These are phyloP conservation scores for Madurella mycetomatis DNA, from an alignment of 2,329 filamentous ascomycete genomes.

Conservation along the genomic window DNA sequence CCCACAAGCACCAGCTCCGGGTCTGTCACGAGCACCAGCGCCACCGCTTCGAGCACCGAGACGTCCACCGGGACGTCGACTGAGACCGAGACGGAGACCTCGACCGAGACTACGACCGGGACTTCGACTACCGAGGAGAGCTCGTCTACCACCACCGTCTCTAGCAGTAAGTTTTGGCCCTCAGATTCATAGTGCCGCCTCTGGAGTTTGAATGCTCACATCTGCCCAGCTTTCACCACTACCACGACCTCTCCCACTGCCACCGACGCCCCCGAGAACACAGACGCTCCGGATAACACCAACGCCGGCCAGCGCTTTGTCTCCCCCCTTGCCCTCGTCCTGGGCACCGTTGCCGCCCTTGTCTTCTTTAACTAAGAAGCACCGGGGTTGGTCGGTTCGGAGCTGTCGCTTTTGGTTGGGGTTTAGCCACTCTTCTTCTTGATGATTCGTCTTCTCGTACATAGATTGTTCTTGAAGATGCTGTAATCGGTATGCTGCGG, in stretches of 20 bases:
- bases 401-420: conserved; percentile 5
- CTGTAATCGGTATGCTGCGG: conserved; percentile 1
- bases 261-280: conserved; percentile 14
- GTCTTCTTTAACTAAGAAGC: conserved; percentile 39
- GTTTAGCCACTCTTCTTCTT: background rate
- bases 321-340: conserved; percentile 39
- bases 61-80: conserved; percentile 19
- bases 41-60: conserved; percentile 22
- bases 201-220: background rate
- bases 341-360: conserved; percentile 37
- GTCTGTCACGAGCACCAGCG: conserved; percentile 12
- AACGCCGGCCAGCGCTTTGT: conserved; percentile 36
- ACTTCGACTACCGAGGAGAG: background rate
- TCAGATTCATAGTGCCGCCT: background rate
- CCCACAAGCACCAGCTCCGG: conserved; percentile 22
- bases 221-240: background rate
- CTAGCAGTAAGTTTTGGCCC: background rate
- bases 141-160: conserved; percentile 15
- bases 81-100: too few species aligned
- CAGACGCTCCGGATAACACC: conserved; percentile 29
- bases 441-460: conserved; percentile 18
- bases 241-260: conserved; percentile 8
- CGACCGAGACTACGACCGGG: background rate
- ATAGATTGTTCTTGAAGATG: conserved; percentile 17
- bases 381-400: background rate